A percentile compares a stretch with the other conserved stretches of the same genome.
Conservation (phyloP, 2,329 filamentous ascomycete species). For the Diplodia scrobiculata region DNA sequence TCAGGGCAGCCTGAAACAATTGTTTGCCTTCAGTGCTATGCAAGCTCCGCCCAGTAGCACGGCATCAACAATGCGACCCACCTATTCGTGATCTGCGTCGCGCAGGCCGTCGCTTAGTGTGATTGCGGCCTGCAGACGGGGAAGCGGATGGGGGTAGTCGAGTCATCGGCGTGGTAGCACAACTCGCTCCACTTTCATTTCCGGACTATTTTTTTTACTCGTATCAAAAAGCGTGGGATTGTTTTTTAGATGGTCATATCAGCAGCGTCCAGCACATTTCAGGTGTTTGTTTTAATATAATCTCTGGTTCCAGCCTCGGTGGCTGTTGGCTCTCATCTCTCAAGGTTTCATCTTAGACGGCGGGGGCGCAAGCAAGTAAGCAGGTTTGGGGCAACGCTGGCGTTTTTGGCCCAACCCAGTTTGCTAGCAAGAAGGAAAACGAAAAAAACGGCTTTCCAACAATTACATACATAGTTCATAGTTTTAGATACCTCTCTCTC, state of each 20-base stretch:
- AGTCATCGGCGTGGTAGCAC: slow-evolving; percentile 11
- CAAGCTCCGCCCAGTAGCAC: slow-evolving; percentile 28
- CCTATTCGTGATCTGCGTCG: slow-evolving; percentile 16
- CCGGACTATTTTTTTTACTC: background rate
- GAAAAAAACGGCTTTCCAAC: background rate
- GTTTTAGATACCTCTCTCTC: slow-evolving; percentile 8
- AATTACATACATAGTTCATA: background rate
- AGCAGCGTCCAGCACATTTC: background rate
- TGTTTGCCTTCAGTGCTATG: slow-evolving; percentile 37
- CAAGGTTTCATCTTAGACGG: slow-evolving; percentile 19
- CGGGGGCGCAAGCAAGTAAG: slow-evolving; percentile 1
- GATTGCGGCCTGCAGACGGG: slow-evolving; percentile 15
- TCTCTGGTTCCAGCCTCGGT: slow-evolving; percentile 1
- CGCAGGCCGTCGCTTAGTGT: slow-evolving; percentile 13
- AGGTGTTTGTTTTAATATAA: slow-evolving; percentile 12
- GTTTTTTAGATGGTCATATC: slow-evolving; percentile 1
- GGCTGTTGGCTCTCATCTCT: slow-evolving; percentile 12
- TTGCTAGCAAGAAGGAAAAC: background rate
- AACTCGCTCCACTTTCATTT: slow-evolving; percentile 23
- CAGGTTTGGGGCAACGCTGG: slow-evolving; percentile 13
- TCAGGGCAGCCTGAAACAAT: slow-evolving; percentile 44
- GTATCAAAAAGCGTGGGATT: slow-evolving; percentile 17
- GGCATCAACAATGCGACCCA: slow-evolving; percentile 25
- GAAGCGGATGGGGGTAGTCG: background rate
- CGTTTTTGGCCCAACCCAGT: background rate